Evolutionary conservation across 495 filamentous ascomycete species (phyloP).

Genomic region (Penicillium alfredii): DNA sequence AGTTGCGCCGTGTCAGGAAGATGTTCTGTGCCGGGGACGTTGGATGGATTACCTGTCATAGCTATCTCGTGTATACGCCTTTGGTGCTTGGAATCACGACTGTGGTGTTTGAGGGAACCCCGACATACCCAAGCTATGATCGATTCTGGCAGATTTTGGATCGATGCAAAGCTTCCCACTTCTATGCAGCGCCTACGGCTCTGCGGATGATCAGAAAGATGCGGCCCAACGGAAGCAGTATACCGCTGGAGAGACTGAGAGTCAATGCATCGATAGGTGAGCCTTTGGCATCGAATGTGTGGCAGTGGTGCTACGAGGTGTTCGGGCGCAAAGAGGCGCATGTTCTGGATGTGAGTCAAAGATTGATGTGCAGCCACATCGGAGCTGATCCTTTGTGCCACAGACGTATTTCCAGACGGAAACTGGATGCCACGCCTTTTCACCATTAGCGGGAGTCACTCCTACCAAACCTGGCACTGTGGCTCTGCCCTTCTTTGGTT

Average conservation of each 20-base stretch:
- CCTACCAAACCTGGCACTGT: conserved; percentile 36
- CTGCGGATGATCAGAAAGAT: conserved; percentile 78
- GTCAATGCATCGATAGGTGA: conserved; percentile 84
- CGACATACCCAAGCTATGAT: conserved; percentile 82
- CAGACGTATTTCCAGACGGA: conserved; percentile 48
- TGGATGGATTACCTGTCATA: conserved; percentile 92
- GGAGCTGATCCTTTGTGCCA: no score
- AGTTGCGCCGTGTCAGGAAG: conserved; percentile 76
- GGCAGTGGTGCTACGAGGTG: conserved; percentile 89
- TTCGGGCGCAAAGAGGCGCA: conserved; percentile 78
- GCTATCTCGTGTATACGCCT: conserved; percentile 85
- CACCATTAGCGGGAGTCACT: conserved; percentile 30
- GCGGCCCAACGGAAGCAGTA: conserved; percentile 70
- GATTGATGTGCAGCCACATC: no score
- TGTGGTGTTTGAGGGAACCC: conserved; percentile 89
- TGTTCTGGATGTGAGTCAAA: no score
- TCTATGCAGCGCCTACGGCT: conserved; percentile 87
- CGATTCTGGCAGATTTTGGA: conserved; percentile 88
- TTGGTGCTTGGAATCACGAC: conserved; percentile 80
- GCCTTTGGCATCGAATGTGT: conserved; percentile 85
- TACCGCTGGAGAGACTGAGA: conserved; percentile 67
- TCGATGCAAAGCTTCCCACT: conserved; percentile 76
- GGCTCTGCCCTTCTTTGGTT: conserved; percentile 69
- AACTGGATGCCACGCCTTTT: conserved; percentile 72
- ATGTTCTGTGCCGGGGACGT: conserved; percentile 91